These are phyloP conservation scores for Oehlia diaphana DNA, from an alignment of 192 early-diverging fungal genomes.

Conservation along the genomic window DNA sequence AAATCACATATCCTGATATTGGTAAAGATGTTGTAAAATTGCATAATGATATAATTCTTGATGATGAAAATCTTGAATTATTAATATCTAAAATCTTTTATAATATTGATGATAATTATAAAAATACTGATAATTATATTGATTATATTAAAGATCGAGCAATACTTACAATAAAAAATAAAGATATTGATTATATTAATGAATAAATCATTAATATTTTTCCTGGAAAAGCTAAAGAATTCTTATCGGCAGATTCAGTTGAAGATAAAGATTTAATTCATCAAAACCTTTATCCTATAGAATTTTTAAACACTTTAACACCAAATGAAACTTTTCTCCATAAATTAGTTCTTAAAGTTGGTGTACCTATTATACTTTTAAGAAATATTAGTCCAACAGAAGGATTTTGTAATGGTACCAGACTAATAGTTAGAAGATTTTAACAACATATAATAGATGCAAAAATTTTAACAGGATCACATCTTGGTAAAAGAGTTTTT, in stretches of 20 bases:
- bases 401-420: slow-evolving; percentile 32
- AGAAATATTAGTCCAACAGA: slow-evolving; percentile 4
- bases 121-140: no score
- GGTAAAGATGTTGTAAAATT: no score
- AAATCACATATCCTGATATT: no score
- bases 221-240: neutral
- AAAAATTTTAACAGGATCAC: slow-evolving; percentile 21
- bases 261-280: neutral
- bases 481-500: no score
- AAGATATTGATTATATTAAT: neutral
- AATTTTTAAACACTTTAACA: slow-evolving; percentile 28
- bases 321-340: slow-evolving; percentile 8
- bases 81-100: no score
- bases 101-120: no score
- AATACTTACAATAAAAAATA: no score
- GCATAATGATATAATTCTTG: no score
- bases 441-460: slow-evolving; percentile 16
- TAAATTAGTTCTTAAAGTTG: slow-evolving; percentile 22
- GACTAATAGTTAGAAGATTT: slow-evolving; percentile 17
- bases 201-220: neutral
- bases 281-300: slow-evolving; percentile 10
- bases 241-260: neutral
- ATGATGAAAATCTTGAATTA: no score
- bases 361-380: slow-evolving; percentile 26
- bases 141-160: no score